Base-by-base conservation (phyloP, 495 filamentous ascomycete genomes). In the Entonaema liquescens region DNA sequence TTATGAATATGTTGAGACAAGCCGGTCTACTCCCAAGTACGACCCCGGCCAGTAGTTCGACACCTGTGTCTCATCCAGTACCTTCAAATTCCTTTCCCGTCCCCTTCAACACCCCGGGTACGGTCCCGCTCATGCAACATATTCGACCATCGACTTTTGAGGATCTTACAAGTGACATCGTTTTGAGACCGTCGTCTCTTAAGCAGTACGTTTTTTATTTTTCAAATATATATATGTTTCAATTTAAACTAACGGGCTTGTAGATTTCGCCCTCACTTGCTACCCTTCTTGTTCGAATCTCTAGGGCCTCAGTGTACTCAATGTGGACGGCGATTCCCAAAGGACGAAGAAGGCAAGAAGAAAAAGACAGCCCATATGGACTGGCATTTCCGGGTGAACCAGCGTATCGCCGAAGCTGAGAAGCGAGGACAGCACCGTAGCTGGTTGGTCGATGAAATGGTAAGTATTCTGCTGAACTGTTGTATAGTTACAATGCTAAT, bases 341-440 rank as follows among this genome's bases (percentile, higher is more conserved):
- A 87, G 21, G 91, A 90, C 25, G 90, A 92, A 49, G 87, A 93
- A 69, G 95, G 93, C 28, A 91, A 88, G 67, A 87, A 88, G 74
- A 90, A 89, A 80, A 98, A 98, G 80, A 90, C 91, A n/a, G 88
- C 91, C 1, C 95, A 99, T 80, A 86, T 98, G 78, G 95, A 99
- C 77, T 98, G 95, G 95, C 95, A 99, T 78, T 99, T 99, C 82
- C 87, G 89, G 29, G 95, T 95, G 2, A 95, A 97, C 76, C 92
- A 93, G 77, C 91, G 94, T 25, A 90, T 95, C 82, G 87, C 88
- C 5, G 95, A 98, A 42, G 88, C 88, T 40, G 88, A 91, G 68
- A 92, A 89, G 76, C 87, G 93, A 44, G 93, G 92, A 9, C 92
- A 96, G 71, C 93, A 92, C 73, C 89, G 95, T 33, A 93, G 91